A percentile compares a stretch with the other conserved stretches of the same genome.
These are phyloP conservation scores for Zalaria sp. DNA, from an alignment of 2,329 filamentous ascomycete genomes.

Conservation along the genomic window DNA sequence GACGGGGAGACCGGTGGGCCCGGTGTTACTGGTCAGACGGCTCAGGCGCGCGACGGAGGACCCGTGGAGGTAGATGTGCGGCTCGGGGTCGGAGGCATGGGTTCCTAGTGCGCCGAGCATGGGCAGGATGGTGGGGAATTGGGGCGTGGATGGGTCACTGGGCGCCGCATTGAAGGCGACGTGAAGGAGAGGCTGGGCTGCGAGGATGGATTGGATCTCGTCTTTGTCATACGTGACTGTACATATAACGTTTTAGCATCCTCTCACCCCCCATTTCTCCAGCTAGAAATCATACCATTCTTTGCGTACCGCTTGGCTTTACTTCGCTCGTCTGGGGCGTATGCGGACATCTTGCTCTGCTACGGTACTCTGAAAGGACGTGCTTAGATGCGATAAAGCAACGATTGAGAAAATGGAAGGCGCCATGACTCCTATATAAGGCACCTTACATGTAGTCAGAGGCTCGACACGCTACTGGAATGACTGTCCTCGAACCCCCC, in stretches of 20 bases:
- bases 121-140: constrained; percentile 62
- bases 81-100: constrained; percentile 50
- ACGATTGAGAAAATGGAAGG: no score
- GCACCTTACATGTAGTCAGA: no score
- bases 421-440: no score
- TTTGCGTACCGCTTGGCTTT: constrained; percentile 1
- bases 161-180: constrained; percentile 56
- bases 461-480: no score
- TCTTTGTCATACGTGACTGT: constrained; percentile 57
- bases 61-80: constrained; percentile 67
- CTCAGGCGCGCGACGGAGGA: constrained; percentile 70
- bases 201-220: constrained; percentile 63
- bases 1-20: constrained; percentile 47
- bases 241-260: neutral
- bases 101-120: constrained; percentile 79
- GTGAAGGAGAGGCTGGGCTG: constrained; percentile 59
- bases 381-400: no score
- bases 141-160: constrained; percentile 37
- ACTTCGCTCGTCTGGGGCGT: neutral
- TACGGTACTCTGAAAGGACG: no score
- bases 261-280: no score
- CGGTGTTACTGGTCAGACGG: constrained; percentile 37
- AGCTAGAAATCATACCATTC: neutral
- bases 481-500: no score
- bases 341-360: neutral